A percentile compares a stretch with the other conserved stretches of the same genome.
These are phyloP conservation scores for Candida vaughaniae DNA, from an alignment of 805 yeast genomes.

Conservation along the genomic window DNA sequence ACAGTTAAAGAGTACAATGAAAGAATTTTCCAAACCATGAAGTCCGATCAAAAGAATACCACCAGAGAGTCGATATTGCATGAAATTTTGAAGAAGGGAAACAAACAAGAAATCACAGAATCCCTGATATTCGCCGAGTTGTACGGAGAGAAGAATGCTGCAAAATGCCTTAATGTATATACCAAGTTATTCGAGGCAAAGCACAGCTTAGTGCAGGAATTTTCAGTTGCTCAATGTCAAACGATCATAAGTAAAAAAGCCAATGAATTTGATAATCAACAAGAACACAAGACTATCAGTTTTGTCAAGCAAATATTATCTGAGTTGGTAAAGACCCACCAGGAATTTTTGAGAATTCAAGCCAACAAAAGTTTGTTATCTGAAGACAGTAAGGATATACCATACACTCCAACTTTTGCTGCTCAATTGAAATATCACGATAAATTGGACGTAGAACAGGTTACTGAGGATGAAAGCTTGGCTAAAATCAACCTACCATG, in stretches of 20 bases:
- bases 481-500: slow-evolving; percentile 67
- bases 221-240: slow-evolving; percentile 20
- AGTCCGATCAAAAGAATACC: slow-evolving; percentile 32
- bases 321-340: slow-evolving; percentile 34
- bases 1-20: slow-evolving; percentile 33
- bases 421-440: slow-evolving; percentile 29
- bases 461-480: slow-evolving; percentile 49
- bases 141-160: slow-evolving; percentile 32
- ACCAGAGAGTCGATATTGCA: slow-evolving; percentile 49
- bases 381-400: slow-evolving; percentile 23
- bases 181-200: slow-evolving; percentile 25
- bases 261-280: slow-evolving; percentile 28
- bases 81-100: slow-evolving; percentile 38
- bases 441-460: slow-evolving; percentile 42
- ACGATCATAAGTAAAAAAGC: slow-evolving; percentile 32
- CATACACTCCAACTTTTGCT: slow-evolving; percentile 29
- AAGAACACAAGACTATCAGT: slow-evolving; percentile 32
- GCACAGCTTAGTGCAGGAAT: slow-evolving; percentile 22
- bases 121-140: slow-evolving; percentile 28
- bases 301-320: slow-evolving; percentile 33
- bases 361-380: slow-evolving; percentile 28
- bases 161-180: slow-evolving; percentile 35
- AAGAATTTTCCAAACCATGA: slow-evolving; percentile 43
- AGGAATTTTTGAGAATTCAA: slow-evolving; percentile 30
- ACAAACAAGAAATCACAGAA: slow-evolving; percentile 21